Base-by-base conservation (phyloP, 495 filamentous ascomycete species). In the Penicillium argentinense region DNA sequence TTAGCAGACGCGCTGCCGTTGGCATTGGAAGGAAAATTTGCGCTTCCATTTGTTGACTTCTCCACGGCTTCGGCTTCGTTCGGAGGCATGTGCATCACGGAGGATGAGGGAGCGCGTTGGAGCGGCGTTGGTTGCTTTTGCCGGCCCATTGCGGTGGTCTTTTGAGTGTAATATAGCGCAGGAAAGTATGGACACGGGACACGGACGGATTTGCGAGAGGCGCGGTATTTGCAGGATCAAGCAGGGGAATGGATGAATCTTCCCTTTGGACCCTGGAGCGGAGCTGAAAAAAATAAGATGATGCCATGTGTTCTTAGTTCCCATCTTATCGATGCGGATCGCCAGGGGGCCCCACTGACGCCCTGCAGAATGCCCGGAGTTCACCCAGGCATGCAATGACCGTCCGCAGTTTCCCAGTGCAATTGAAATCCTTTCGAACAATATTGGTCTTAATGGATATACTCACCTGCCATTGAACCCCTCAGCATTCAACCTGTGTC, bases 61-160 rank as follows among this genome's bases (percentile, higher is more conserved):
- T 45, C 48, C 7, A 53, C 50, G 5, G 59, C 49, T 18, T 64
- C 60, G 5, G 52, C 26, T 7, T 62, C 63, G 21, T 65, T 54
- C n/a, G 63, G 61, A n/a, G 49, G 57, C 53, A 59, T 63, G 53
- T 74, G 55, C 64, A 69, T 67, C 54, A 81, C 78, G 49, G 86
- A 79, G 9, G 82, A 85, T 9, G 85, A 88, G 1, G 79, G 68
- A 42, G 79, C 76, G 60, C 86, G 77, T 62, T 82, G 81, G 36
- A 86, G 58, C 9, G 87, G 85, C 45, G 75, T 74, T 28, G 79
- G 60, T 71, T 87, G 84, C 63, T 91, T 90, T 46, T 75, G 75
- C 51, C 86, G 79, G 49, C 85, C 86, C 87, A 91, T 91, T 57
- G 57, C 45, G 39, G 33, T 12, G 7, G 41, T 45, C 16, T 28